Percentiles rank a stretch among this genome's conserved stretches.
These are phyloP conservation scores for Rubia peregrina DNA, from an alignment of 305 asterid genomes.

Conservation along the genomic window DNA sequence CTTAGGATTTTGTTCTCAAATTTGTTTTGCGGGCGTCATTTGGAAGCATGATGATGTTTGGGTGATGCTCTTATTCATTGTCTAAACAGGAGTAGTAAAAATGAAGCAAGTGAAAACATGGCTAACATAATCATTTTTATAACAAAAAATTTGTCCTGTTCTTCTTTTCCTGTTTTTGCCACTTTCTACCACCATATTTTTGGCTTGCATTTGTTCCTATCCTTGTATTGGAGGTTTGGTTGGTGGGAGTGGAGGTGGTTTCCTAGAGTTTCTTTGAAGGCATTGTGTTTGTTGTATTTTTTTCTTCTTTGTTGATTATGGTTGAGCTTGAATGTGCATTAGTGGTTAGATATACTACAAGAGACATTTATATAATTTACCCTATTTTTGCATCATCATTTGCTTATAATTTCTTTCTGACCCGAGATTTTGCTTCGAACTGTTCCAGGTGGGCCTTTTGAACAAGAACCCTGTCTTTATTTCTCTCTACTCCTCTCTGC, in stretches of 20 bases:
- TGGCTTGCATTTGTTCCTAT: slow-evolving; percentile 5
- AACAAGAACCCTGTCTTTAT: slow-evolving; percentile 20
- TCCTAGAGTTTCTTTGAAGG: slow-evolving; percentile 79
- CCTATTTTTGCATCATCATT: slow-evolving; percentile 17
- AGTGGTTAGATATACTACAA: slow-evolving; percentile 23
- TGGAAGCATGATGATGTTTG: slow-evolving; percentile 26
- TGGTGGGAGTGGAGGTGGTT: slow-evolving; percentile 95
- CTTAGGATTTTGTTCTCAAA: slow-evolving; percentile 12
- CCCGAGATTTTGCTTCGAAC: slow-evolving; percentile 32
- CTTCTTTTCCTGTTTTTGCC: slow-evolving; percentile 13
- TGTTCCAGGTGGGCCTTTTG: slow-evolving; percentile 53
- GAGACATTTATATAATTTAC: slow-evolving; percentile 15
- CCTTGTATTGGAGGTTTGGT: slow-evolving; percentile 47
- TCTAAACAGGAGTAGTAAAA: slow-evolving; percentile 45
- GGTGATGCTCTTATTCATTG: slow-evolving; percentile 28
- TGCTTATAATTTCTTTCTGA: slow-evolving; percentile 25
- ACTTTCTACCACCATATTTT: slow-evolving; percentile 21
- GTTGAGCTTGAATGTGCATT: slow-evolving; percentile 29
- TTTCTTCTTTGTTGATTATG: slow-evolving; percentile 32
- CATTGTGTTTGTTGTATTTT: slow-evolving; percentile 35
- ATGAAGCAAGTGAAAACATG: slow-evolving; percentile 46
- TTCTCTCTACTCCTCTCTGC: slow-evolving; percentile 24
- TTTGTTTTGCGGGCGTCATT: slow-evolving; percentile 27
- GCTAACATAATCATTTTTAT: slow-evolving; percentile 30
- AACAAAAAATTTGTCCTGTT: neutral